Evolutionary conservation across 352 stramenopile genomes (phyloP).

Genomic region (Detonula confervacea): DNA sequence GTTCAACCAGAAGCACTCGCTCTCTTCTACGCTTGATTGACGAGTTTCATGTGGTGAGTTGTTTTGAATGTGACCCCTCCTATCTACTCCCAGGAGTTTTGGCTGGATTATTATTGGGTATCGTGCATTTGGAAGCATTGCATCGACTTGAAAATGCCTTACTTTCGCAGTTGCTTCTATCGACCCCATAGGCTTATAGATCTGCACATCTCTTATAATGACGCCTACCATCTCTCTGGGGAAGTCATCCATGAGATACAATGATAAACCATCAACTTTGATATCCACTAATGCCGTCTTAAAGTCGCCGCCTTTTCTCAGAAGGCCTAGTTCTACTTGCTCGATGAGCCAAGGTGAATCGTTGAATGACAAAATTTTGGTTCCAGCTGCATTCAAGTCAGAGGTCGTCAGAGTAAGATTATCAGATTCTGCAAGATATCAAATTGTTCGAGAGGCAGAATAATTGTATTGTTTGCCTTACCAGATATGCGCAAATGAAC

Average conservation of each 20-base stretch:
- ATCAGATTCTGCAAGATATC: no score
- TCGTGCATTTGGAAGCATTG: conserved; percentile 56
- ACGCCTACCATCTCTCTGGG: conserved; percentile 61
- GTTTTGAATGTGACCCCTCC: conserved; percentile 2
- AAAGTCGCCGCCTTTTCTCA: conserved; percentile 59
- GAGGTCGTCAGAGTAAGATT: no score
- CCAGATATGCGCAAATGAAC: conserved; percentile 54
- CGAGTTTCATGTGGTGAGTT: not conserved
- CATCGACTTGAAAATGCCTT: conserved; percentile 68
- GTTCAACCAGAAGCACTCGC: conserved; percentile 51
- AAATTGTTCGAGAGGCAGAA: no score
- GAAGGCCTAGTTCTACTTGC: conserved; percentile 45
- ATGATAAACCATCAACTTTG: conserved; percentile 46
- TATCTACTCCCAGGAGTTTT: conserved; percentile 49
- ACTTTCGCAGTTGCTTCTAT: conserved; percentile 51
- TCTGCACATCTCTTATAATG: conserved; percentile 53
- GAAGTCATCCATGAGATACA: conserved; percentile 70
- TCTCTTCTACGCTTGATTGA: conserved; percentile 24
- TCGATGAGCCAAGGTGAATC: conserved; percentile 56
- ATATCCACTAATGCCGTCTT: conserved; percentile 53
- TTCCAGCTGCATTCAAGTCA: no score
- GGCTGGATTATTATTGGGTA: conserved; percentile 75
- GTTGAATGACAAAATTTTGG: conserved; percentile 68
- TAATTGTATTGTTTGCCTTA: no score
- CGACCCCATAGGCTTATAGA: conserved; percentile 54